Evolutionary conservation across 345 rosid genomes (phyloP), one percentile per base, ranked within the genome.

Genomic region (Pelargonium nanum): DNA sequence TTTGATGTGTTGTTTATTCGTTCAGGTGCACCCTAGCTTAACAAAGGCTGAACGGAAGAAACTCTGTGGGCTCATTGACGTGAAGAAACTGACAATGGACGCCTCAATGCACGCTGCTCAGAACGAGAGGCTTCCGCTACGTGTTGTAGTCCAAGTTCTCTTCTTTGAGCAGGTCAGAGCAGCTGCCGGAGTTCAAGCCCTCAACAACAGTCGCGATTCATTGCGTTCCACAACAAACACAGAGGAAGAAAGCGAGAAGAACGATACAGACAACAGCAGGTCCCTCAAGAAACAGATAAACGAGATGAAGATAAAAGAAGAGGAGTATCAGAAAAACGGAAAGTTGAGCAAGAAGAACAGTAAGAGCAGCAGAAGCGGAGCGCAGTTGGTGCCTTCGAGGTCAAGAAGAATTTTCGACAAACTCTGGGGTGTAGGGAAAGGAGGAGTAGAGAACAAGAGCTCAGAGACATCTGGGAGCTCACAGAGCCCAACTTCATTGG

Each of bases 381-480:
- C 76, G 5, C 89, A 83, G 71, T 63, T 91, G 54, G 76, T 88
- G 68, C 92, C 96, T n/a, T 91, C 96, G 9, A 78, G 98, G 17
- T 91, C 98, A 3, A 77, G 88, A 64, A 84, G 92, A 73, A 84
- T 91, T 24, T 86, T 91, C 2, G 89, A 86, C 54, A 88, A 75
- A 85, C 68, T 91, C 62, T 83, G 91, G 94, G 61, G 63, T 30
- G 75, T 84, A 0, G 85, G 89, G 4, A 91, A 75, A 79, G 81
- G 70, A 21, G 77, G 78, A 2, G 72, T 69, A 19, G 80, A 78
- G 67, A 84, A 77, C 66, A 80, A 69, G 76, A 84, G 96, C 60
- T 90, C 91, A 0, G 89, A 85, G 71, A 86, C 96, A 0, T 91
- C 96, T 0, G 89, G 82, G 22, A 88, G 98, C 74, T 91, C 96